These are phyloP conservation scores for Ilex asprella DNA, from an alignment of 257 asterid genomes.

Conservation along the genomic window DNA sequence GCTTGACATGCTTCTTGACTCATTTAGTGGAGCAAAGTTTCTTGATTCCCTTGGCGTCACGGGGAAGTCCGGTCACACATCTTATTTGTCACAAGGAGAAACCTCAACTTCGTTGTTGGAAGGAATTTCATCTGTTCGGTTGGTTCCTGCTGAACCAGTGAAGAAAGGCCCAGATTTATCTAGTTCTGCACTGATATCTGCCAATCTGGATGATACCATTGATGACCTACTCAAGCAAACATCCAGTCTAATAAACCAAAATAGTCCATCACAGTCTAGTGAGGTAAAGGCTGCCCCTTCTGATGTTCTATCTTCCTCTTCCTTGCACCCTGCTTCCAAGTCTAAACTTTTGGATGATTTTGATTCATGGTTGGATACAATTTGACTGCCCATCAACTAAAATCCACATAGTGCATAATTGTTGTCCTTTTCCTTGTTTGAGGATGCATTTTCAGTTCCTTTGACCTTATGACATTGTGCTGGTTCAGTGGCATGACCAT, in stretches of 20 bases:
- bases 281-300: constrained; percentile 16
- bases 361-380: constrained; percentile 13
- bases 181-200: constrained; percentile 4
- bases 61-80: constrained; percentile 7
- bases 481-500: too few relatives aligned
- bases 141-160: constrained; percentile 12
- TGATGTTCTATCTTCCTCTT: constrained; percentile 9
- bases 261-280: constrained; percentile 4
- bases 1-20: constrained; percentile 80
- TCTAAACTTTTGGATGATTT: constrained; percentile 17
- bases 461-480: too few relatives aligned
- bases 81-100: constrained; percentile 5
- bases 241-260: constrained; percentile 17
- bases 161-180: constrained; percentile 17
- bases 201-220: constrained; percentile 31
- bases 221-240: constrained; percentile 59
- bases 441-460: not conserved
- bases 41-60: constrained; percentile 18
- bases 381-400: too few relatives aligned
- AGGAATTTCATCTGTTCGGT: constrained; percentile 13
- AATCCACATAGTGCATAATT: too few relatives aligned
- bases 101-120: constrained; percentile 8
- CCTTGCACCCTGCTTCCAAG: constrained; percentile 29
- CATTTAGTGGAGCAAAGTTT: constrained; percentile 36
- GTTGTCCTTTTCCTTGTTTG: not conserved